These are phyloP conservation scores for Pugionium dolabratum DNA, from an alignment of 345 rosid species.

Conservation along the genomic window DNA sequence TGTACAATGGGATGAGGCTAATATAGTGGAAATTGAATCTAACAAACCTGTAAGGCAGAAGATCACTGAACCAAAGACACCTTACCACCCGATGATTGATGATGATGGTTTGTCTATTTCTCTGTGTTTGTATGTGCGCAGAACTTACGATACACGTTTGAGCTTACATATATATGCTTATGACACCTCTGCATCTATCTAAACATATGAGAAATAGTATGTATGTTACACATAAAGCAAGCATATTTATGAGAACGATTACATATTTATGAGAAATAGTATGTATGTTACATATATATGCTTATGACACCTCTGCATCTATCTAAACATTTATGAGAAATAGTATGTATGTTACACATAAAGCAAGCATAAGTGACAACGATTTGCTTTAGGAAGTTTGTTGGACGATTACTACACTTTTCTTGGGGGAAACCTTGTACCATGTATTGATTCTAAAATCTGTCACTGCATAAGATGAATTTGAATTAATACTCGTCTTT, in stretches of 20 bases:
- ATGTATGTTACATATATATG: not conserved
- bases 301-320: not conserved
- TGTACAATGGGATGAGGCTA: slow-evolving; percentile 91
- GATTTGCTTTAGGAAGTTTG: not conserved
- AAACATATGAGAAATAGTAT: not conserved
- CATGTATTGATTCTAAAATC: slow-evolving; percentile 4
- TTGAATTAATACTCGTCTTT: not conserved
- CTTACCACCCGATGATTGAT: slow-evolving; percentile 89
- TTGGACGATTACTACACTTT: not conserved
- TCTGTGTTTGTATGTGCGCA: not conserved
- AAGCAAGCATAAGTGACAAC: not conserved
- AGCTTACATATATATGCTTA: not conserved
- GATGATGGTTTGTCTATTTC: slow-evolving; percentile 66
- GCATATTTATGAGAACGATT: too few relatives aligned
- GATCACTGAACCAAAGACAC: slow-evolving; percentile 98
- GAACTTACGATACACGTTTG: not conserved
- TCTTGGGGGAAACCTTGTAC: not conserved
- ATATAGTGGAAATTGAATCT: slow-evolving; percentile 87
- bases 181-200: not conserved
- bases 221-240: not conserved
- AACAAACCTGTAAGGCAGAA: slow-evolving; percentile 96
- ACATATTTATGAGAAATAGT: not conserved
- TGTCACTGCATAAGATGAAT: not conserved
- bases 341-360: not conserved
- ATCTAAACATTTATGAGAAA: not conserved